phyloP scores from a whole-genome alignment of 805 yeast genomes.

The Spathaspora sp. region DNA sequence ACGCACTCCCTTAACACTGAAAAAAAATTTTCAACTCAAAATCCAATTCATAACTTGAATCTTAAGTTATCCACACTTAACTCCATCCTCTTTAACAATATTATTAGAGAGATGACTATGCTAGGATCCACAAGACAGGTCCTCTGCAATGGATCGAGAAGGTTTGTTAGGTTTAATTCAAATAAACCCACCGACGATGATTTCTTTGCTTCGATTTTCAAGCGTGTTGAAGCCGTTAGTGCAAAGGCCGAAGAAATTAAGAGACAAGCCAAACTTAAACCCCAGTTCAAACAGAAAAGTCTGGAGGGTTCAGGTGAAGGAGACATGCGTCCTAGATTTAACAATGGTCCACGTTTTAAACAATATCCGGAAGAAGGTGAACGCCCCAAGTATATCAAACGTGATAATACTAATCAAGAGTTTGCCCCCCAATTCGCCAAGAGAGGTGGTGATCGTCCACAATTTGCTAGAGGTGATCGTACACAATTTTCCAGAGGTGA shows the following conservation, averaged over 20 bases:
- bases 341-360: neutral
- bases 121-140: slow-evolving; percentile 2
- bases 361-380: neutral
- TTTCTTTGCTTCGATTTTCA: slow-evolving; percentile 34
- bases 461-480: neutral
- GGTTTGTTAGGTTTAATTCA: slow-evolving; percentile 9
- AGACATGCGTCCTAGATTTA: neutral
- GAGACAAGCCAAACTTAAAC: neutral
- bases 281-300: neutral
- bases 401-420: neutral
- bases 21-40: neutral
- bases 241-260: slow-evolving; percentile 5
- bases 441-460: neutral
- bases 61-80: neutral
- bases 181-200: slow-evolving; percentile 6
- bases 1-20: neutral
- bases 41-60: neutral
- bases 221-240: slow-evolving; percentile 32
- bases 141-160: neutral
- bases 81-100: neutral
- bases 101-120: slow-evolving; percentile 1
- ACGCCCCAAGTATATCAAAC: neutral
- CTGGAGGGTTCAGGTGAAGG: neutral
- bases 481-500: neutral
- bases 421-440: neutral